Conservation (phyloP, 108 stramenopile genomes). For the Aurantiochytrium sp. region DNA sequence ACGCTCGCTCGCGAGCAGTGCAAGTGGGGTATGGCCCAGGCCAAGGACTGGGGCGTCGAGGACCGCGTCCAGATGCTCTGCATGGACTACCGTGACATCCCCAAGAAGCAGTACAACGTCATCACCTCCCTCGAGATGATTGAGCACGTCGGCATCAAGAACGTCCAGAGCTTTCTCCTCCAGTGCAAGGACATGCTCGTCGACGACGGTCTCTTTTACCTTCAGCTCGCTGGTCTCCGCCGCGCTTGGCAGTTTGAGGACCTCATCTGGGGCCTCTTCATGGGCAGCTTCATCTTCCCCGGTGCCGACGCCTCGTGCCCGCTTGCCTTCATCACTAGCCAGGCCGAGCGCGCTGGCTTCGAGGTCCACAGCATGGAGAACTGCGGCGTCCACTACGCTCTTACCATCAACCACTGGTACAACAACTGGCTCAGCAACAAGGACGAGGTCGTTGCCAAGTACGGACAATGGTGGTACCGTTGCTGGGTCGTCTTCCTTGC, state of each 20-base stretch:
- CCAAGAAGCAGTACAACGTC: conserved; percentile 17
- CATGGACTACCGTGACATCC: conserved; percentile 27
- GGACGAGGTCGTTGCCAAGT: background rate
- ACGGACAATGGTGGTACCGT: conserved; percentile 7
- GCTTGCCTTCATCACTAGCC: background rate
- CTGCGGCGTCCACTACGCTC: conserved; percentile 24
- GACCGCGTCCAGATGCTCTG: background rate
- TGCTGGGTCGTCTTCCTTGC: conserved; percentile 2
- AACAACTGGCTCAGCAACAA: conserved; percentile 28
- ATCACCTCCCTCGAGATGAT: conserved; percentile 28
- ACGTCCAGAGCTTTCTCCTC: conserved; percentile 20
- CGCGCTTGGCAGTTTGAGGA: conserved; percentile 21
- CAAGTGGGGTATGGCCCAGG: background rate
- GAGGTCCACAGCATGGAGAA: conserved; percentile 28
- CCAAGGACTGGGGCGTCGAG: conserved; percentile 9
- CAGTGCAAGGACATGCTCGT: conserved; percentile 11
- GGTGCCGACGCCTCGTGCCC: conserved; percentile 23
- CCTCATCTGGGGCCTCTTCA: conserved; percentile 25
- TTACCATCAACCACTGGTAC: conserved; percentile 28
- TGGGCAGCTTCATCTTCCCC: conserved; percentile 27
- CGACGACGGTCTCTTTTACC: conserved; percentile 24
- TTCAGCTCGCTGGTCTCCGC: conserved; percentile 23
- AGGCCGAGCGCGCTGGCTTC: conserved; percentile 27
- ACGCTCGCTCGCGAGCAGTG: conserved; percentile 26
- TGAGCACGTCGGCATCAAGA: conserved; percentile 28